Percentiles rank a stretch among this genome's conserved stretches.
Evolutionary conservation across 495 filamentous ascomycete species (phyloP).

Genomic region (Aspergillus egyptiacus): DNA sequence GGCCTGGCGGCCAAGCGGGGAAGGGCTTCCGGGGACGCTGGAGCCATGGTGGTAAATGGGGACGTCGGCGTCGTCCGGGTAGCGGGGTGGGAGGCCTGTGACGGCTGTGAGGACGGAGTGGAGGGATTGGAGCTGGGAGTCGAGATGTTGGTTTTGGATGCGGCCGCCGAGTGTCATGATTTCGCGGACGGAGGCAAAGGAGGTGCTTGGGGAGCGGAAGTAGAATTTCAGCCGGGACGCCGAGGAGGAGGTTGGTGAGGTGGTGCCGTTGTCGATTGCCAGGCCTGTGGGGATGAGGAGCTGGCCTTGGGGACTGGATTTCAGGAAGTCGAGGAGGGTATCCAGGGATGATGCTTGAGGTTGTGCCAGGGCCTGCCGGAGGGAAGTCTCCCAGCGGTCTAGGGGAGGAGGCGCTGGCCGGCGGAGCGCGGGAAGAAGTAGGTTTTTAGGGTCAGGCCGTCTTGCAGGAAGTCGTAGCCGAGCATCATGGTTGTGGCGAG

Average conservation of each 20-base stretch:
- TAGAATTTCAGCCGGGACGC: constrained; percentile 33
- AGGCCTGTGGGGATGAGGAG: constrained; percentile 20
- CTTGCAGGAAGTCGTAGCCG: not conserved
- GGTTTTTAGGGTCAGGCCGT: constrained; percentile 1
- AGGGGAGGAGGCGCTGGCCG: not conserved
- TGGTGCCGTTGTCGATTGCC: constrained; percentile 24
- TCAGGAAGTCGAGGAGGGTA: not conserved
- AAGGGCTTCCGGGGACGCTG: not conserved
- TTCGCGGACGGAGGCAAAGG: constrained; percentile 24
- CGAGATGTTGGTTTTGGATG: not conserved
- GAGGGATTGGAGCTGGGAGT: constrained; percentile 13
- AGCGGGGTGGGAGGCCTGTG: constrained; percentile 13
- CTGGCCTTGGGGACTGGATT: not conserved
- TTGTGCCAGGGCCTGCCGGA: not conserved
- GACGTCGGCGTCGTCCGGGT: constrained; percentile 4
- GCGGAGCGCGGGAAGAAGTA: constrained; percentile 1
- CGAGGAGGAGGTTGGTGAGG: constrained; percentile 5
- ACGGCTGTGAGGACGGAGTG: constrained; percentile 7
- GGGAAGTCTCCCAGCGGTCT: constrained; percentile 2
- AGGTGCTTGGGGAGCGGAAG: constrained; percentile 21
- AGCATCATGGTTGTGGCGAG: not conserved
- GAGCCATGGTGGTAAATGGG: too few species aligned
- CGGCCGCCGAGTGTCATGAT: constrained; percentile 12
- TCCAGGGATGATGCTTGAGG: not conserved
- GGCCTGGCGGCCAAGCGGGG: not conserved